Base-by-base conservation (phyloP, 345 rosid species). In the Arabidopsis suecica region DNA sequence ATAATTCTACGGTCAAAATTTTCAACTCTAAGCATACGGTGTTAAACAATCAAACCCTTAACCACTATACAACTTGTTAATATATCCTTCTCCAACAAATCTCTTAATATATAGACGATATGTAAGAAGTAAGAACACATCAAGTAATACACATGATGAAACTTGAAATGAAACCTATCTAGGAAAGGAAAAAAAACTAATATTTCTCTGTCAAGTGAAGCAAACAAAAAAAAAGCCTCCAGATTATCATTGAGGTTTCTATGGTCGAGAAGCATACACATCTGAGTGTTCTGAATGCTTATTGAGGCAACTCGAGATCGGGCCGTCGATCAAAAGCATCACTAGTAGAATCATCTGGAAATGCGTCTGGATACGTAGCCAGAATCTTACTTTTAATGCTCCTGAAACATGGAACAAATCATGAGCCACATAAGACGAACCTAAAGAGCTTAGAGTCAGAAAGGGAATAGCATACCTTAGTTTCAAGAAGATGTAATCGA, bases 341-440 rank as follows among this genome's bases (percentile, higher is more conserved):
- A 57, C 79, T 81, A 11, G 82, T 68, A 51, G 87, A 83, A 58
- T 88, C 96, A 63, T 90, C 91, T 0, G 89, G 84, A 78, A 95
- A 92, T 70, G 99, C 99, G 80, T 95, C 97, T 20, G 97, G 99
- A 79, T 89, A 93, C 3, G 85, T 84, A 30, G 93, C 93, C 62
- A 77, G 25, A 62, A 93, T 80, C 79, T 87, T 94, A 10, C 83
- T 45, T 85, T 88, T 91, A 80, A 88, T 90, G 80, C 77, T 89
- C 82, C 97, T 94, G 81, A 79, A 22, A 41, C 33, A 78, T 4
- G 6, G 7, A 10, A 40, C 5, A 4, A 56, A 30, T 18, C 16
- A 1, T 60, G n/a, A 64, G 57, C 22, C n/a, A 10, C 25, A 3
- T 4, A 54, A n/a, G 61, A 42, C 23, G 20, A 22, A 13, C 14